Evolutionary conservation across 768 basidiomycete species (phyloP).

Genomic region (Flagelloscypha sp.): DNA sequence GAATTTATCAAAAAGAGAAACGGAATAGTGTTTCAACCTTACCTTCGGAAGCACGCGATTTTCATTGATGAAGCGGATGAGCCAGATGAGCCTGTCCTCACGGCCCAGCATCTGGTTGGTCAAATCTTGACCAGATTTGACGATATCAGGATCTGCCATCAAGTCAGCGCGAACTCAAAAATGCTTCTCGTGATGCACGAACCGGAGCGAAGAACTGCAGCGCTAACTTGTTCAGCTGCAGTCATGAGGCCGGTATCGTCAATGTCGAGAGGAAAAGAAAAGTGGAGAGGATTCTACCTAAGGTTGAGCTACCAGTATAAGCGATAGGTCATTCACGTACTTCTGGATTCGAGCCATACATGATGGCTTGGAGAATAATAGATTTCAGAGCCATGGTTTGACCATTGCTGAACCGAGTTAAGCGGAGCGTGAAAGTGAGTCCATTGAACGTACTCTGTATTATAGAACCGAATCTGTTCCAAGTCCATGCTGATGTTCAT

Average conservation of each 20-base stretch:
- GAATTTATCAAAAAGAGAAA: background rate
- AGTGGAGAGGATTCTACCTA: slow-evolving; percentile 64
- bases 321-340: slow-evolving; percentile 25
- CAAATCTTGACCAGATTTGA: slow-evolving; percentile 71
- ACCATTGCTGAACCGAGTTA: slow-evolving; percentile 37
- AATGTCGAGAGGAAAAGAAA: slow-evolving; percentile 73
- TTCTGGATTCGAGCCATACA: slow-evolving; percentile 63
- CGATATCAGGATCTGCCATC: slow-evolving; percentile 46
- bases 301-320: background rate
- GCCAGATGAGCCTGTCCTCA: slow-evolving; percentile 68
- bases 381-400: slow-evolving; percentile 64
- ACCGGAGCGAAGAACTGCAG: slow-evolving; percentile 70
- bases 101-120: slow-evolving; percentile 68
- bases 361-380: slow-evolving; percentile 75
- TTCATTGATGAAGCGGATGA: slow-evolving; percentile 86
- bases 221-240: slow-evolving; percentile 69
- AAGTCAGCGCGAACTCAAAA: background rate
- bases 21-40: slow-evolving; percentile 7
- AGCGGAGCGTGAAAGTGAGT: background rate
- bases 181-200: slow-evolving; percentile 7
- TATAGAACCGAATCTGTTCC: slow-evolving; percentile 54
- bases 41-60: slow-evolving; percentile 77
- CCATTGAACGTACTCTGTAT: slow-evolving; percentile 44
- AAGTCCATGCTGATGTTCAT: slow-evolving; percentile 54
- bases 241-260: slow-evolving; percentile 75